Conservation (phyloP, 2,329 filamentous ascomycete species). For the Hypoxylon sp. region DNA sequence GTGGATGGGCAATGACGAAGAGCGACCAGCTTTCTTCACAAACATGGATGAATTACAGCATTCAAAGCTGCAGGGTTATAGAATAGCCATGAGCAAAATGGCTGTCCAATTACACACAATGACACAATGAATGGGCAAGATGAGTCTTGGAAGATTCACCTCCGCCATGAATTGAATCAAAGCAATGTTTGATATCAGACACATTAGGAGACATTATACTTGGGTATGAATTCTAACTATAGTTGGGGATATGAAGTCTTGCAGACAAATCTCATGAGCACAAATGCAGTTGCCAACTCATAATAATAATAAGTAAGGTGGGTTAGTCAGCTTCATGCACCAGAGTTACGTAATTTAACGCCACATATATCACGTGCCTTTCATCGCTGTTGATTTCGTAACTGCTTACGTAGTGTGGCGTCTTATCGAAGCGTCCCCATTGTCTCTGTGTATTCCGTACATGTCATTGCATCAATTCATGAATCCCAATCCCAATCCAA, state of each 20-base stretch:
- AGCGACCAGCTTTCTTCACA: no score
- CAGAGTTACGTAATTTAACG: background rate
- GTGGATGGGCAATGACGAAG: no score
- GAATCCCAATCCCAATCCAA: slow-evolving; percentile 6
- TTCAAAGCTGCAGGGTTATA: no score
- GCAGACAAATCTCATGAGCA: background rate
- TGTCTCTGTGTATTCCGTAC: background rate
- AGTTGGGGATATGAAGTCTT: background rate
- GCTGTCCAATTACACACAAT: background rate
- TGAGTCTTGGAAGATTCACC: background rate
- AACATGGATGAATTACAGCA: no score
- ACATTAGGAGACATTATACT: background rate
- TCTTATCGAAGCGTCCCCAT: background rate
- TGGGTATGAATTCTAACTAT: background rate
- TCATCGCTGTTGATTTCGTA: background rate
- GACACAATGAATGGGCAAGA: background rate
- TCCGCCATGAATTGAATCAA: background rate
- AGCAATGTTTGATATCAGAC: background rate
- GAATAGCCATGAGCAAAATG: background rate
- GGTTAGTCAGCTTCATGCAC: background rate
- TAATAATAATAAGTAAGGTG: no score
- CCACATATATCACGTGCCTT: background rate
- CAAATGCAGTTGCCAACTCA: no score
- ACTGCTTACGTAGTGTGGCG: slow-evolving; percentile 9
- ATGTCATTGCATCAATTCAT: slow-evolving; percentile 18